Evolutionary conservation across 495 filamentous ascomycete species (phyloP).

Genomic region (Penicillium chermesinum): DNA sequence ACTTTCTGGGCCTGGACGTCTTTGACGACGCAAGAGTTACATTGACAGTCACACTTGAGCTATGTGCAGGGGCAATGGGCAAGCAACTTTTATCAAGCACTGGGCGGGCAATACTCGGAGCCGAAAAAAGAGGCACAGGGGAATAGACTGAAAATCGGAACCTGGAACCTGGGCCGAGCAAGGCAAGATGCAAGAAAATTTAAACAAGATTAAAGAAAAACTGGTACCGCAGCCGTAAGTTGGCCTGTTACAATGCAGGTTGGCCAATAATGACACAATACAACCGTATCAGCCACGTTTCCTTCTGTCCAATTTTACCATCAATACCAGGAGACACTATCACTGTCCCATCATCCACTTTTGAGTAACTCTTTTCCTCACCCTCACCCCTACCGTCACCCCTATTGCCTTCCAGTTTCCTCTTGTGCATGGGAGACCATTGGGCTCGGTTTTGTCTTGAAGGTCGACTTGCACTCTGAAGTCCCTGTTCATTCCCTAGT

Average conservation of each 20-base stretch:
- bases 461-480: conserved; percentile 8
- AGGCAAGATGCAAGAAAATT: neutral
- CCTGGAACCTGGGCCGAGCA: neutral
- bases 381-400: neutral
- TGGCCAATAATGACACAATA: neutral
- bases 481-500: conserved; percentile 12
- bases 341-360: neutral
- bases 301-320: neutral
- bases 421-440: neutral
- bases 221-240: neutral
- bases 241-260: neutral
- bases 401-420: neutral
- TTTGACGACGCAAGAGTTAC: neutral
- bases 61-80: neutral
- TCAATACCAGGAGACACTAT: conserved; percentile 20
- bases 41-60: neutral
- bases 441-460: conserved; percentile 3
- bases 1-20: neutral
- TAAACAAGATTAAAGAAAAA: neutral
- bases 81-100: neutral
- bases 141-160: neutral
- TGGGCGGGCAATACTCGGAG: neutral
- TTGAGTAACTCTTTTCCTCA: conserved; percentile 1
- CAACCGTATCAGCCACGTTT: neutral
- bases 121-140: neutral